A percentile compares a stretch with the other conserved stretches of the same genome.
Evolutionary conservation across 2,329 filamentous ascomycete species (phyloP).

Genomic region (Cordyceps cateniannulata): DNA sequence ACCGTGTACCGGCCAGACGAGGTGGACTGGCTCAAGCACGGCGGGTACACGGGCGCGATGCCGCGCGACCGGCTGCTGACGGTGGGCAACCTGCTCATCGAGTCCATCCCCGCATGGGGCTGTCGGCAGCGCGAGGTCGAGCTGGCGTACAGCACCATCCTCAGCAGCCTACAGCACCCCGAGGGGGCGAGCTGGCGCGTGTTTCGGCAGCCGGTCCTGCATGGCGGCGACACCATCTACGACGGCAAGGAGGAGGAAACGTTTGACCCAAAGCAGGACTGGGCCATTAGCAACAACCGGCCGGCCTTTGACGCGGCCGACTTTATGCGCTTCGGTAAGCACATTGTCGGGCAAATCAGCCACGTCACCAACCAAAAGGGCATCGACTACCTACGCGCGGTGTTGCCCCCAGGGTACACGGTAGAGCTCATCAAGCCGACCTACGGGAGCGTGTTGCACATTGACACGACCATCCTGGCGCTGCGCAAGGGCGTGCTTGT

Average conservation of each 20-base stretch:
- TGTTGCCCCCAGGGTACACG: constrained; percentile 17
- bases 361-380: constrained; percentile 6
- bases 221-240: background rate
- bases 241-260: background rate
- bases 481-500: constrained; percentile 22
- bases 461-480: constrained; percentile 26
- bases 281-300: constrained; percentile 6
- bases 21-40: constrained; percentile 20
- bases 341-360: constrained; percentile 1
- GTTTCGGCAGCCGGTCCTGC: background rate
- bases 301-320: constrained; percentile 9
- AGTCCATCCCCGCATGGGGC: constrained; percentile 25
- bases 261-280: background rate
- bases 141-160: constrained; percentile 15
- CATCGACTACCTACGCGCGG: constrained; percentile 3
- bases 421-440: constrained; percentile 23
- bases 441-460: constrained; percentile 22
- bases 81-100: constrained; percentile 25
- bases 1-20: constrained; percentile 20
- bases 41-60: constrained; percentile 28
- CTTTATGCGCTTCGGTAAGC: constrained; percentile 7
- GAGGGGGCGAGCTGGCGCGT: background rate
- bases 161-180: background rate
- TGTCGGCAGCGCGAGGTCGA: constrained; percentile 22
- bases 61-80: constrained; percentile 27